Evolutionary conservation across 2,329 filamentous ascomycete species (phyloP).

Genomic region (Colletotrichum zoysiae): DNA sequence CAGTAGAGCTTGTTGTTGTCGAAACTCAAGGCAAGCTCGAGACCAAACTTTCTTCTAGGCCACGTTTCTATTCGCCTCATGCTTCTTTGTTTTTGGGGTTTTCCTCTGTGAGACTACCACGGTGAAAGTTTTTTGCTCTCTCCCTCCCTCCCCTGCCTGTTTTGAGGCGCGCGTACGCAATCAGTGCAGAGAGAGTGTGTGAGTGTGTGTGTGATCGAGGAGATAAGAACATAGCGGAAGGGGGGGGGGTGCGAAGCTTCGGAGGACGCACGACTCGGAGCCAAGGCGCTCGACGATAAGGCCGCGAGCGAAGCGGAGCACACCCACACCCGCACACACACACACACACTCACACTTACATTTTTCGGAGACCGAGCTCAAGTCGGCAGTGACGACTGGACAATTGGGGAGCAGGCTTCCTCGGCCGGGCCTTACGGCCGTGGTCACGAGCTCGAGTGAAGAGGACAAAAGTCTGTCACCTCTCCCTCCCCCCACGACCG

Average conservation of each 20-base stretch:
- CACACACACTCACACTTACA: background rate
- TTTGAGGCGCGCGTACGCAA: constrained; percentile 6
- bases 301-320: constrained; percentile 18
- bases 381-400: background rate
- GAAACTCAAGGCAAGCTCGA: background rate
- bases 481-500: background rate
- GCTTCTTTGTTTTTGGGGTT: background rate
- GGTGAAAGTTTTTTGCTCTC: background rate
- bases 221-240: background rate
- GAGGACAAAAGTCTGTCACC: background rate
- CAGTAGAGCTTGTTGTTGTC: background rate
- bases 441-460: background rate
- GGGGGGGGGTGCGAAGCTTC: background rate
- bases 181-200: background rate
- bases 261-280: constrained; percentile 21
- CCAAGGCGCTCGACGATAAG: constrained; percentile 20
- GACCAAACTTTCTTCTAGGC: background rate
- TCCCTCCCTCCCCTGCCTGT: background rate
- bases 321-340: background rate
- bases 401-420: background rate
- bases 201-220: background rate
- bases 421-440: background rate
- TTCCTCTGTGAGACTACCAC: background rate
- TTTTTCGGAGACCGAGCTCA: constrained; percentile 23
- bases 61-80: background rate